A percentile compares a stretch with the other conserved stretches of the same genome.
Evolutionary conservation across 2,329 filamentous ascomycete species (phyloP).

Genomic region (Penicillium digitatum): DNA sequence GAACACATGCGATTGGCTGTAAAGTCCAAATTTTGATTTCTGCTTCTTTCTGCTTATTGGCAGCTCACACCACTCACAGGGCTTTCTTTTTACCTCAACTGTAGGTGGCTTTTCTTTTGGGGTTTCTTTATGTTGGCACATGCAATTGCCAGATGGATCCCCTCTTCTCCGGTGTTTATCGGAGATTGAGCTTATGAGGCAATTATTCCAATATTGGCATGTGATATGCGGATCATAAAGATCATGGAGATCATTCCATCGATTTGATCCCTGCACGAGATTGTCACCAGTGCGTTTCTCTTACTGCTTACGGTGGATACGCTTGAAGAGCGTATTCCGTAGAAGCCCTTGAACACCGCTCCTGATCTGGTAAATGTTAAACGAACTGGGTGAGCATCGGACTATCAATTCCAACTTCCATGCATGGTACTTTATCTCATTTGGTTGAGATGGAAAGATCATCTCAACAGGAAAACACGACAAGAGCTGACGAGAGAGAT

Average conservation of each 20-base stretch:
- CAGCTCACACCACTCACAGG: conserved; percentile 1
- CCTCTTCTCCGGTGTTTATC: conserved; percentile 5
- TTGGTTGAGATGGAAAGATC: conserved; percentile 15
- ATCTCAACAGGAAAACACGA: background rate
- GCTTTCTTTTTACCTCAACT: conserved; percentile 6
- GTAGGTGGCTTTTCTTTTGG: conserved; percentile 1
- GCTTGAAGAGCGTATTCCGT: background rate
- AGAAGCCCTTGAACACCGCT: background rate
- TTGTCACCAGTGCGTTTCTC: background rate
- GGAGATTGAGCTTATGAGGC: background rate
- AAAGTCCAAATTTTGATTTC: conserved; percentile 12
- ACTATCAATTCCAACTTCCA: conserved; percentile 1
- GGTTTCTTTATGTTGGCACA: conserved; percentile 1
- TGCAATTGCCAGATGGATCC: conserved; percentile 2
- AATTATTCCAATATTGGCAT: background rate
- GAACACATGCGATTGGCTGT: conserved; percentile 12
- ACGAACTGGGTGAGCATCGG: conserved; percentile 11
- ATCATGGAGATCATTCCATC: background rate
- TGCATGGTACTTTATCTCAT: conserved; percentile 2
- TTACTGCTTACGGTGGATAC: background rate
- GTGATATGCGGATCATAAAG: background rate
- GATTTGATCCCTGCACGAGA: background rate
- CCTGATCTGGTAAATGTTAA: background rate
- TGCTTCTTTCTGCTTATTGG: conserved; percentile 12
- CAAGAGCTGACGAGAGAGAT: conserved; percentile 1